These are phyloP conservation scores for Alternaria postmessia DNA, from an alignment of 2,329 filamentous ascomycete species.

Conservation along the genomic window DNA sequence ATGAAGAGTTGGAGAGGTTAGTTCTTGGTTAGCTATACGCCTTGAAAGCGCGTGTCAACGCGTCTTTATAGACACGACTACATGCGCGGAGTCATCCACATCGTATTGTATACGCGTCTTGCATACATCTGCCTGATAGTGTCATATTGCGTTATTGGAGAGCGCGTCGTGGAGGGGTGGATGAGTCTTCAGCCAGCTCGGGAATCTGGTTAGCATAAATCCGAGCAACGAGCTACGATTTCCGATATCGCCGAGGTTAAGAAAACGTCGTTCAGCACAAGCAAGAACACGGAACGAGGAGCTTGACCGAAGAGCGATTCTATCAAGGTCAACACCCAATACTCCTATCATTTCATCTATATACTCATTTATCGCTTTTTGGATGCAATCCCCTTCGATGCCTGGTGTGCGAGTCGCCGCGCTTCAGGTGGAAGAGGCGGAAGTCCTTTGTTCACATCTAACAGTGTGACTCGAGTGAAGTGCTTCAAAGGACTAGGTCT, in stretches of 20 bases:
- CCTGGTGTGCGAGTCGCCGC: not conserved
- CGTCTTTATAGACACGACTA: slow-evolving; percentile 10
- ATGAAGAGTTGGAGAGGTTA: not conserved
- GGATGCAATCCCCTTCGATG: not conserved
- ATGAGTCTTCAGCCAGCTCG: slow-evolving; percentile 13
- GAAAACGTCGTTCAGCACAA: not conserved
- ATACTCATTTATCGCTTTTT: not conserved
- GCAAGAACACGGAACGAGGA: not conserved
- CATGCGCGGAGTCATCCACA: not conserved
- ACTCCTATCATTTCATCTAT: not conserved
- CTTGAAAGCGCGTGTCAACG: not conserved
- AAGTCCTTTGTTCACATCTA: slow-evolving; percentile 17
- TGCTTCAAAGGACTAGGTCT: slow-evolving; percentile 9
- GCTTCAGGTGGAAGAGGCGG: slow-evolving; percentile 16
- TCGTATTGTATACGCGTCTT: not conserved
- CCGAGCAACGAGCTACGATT: slow-evolving; percentile 14
- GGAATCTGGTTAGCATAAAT: slow-evolving; percentile 8
- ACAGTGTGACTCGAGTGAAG: not conserved
- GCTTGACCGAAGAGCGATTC: not conserved
- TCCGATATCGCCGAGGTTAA: slow-evolving; percentile 21
- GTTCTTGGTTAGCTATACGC: not conserved
- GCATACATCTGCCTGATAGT: slow-evolving; percentile 6
- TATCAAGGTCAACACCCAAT: not conserved
- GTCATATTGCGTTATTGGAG: not conserved
- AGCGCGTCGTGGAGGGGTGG: not conserved